Evolutionary conservation across 257 asterid genomes (phyloP).

Genomic region (Ilex aquifolium): DNA sequence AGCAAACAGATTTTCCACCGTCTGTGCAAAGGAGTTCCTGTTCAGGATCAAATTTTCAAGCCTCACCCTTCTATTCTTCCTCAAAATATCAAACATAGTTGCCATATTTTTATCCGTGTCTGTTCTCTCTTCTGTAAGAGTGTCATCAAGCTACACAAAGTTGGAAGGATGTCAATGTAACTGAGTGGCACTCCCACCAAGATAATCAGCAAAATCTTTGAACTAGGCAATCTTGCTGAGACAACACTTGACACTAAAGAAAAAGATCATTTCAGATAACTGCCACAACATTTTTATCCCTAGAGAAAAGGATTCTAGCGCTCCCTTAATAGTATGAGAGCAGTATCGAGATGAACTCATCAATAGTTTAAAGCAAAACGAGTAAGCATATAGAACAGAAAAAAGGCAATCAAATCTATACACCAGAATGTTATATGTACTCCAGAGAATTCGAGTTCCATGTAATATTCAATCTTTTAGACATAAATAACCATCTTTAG

Average conservation of each 20-base stretch:
- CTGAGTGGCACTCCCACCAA: not conserved
- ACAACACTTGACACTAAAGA: not conserved
- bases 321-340: too few species aligned
- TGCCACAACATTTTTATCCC: too few species aligned
- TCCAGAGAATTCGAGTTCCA: too few species aligned
- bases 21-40: conserved; percentile 74
- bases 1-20: conserved; percentile 93
- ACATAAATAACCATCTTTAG: not conserved
- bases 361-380: too few species aligned
- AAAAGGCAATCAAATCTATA: too few species aligned
- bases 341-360: too few species aligned
- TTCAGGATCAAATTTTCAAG: conserved; percentile 72
- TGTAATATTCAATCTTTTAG: too few species aligned
- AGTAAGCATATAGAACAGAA: too few species aligned
- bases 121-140: conserved; percentile 47
- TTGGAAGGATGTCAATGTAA: not conserved
- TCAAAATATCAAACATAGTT: conserved; percentile 64
- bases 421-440: too few species aligned
- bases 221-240: not conserved
- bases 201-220: not conserved
- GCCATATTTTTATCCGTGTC: conserved; percentile 96
- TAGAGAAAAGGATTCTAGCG: too few species aligned
- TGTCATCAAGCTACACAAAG: conserved; percentile 48
- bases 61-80: conserved; percentile 49
- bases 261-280: not conserved